Evolutionary conservation across 140 eudicot species (phyloP), one percentile per base, ranked within the genome.

Genomic region (Bidens hawaiensis): DNA sequence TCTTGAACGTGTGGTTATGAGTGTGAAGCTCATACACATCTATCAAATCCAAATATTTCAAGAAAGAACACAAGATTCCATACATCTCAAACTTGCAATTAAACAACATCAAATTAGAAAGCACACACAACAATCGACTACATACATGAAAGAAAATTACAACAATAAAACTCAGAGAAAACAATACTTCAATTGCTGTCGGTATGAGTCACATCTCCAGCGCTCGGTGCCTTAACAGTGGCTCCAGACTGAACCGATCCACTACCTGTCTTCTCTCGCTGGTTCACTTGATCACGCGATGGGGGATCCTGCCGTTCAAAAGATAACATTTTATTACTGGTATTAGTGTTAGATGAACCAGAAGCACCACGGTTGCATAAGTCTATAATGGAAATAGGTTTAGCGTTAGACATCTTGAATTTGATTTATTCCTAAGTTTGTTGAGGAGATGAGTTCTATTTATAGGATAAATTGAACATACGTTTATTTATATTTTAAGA

Each of bases 261-360:
- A 23, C 4, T n/a, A 40, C n/a, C 51, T 6, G 67, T 38, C 50
- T 60, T 60, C 22, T 60, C 67, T 2, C 67, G 50, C 1, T 22
- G 67, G 23, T 60, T 52, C 34, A 41, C 67, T 3, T 60, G 22
- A 38, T 40, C 18, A 19, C n/a, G 52, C 14, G 67, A 60, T 14
- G 67, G 67, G n/a, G 67, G 23, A 7, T 48, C 31, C 19, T 64
- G 21, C 3, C 43, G 57, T 48, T 64, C 58, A 7, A 64, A 45
- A 3, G 58, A 46, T 4, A 46, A 27, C 10, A 21, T 58, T 64
- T 59, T 33, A 8, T 21, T 42, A 43, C 42, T 40, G 11, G 27
- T 63, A 26, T 6, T 24, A 11, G 3, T 26, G 6, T 47, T 47
- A 10, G 57, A 45, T 4, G 58, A 10, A 28, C 42, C 6, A 64